phyloP scores from a whole-genome alignment of 1,284 basidiomycete genomes.

The Rhodotorula mucilaginosa region DNA sequence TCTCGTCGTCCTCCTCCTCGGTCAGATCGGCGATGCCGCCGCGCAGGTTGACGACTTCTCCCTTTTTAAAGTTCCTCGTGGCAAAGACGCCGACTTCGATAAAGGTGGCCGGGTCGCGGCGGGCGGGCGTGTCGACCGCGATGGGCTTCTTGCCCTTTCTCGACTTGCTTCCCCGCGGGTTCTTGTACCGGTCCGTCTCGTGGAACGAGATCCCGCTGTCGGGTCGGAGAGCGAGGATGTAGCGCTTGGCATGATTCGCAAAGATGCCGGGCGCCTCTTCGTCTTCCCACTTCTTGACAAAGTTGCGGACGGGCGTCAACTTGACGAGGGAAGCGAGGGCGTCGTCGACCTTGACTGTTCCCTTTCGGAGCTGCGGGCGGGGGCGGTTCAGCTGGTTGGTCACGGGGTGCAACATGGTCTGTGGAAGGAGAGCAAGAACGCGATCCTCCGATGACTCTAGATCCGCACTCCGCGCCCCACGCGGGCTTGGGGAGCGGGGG shows the following conservation, averaged over 20 bases:
- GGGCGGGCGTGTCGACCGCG: neutral
- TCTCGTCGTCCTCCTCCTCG: constrained; percentile 73
- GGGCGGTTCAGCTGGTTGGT: neutral
- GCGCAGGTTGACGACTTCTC: constrained; percentile 63
- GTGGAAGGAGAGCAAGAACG: too few species aligned
- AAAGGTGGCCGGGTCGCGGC: constrained; percentile 14
- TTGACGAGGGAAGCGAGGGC: constrained; percentile 26
- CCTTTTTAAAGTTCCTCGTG: constrained; percentile 66
- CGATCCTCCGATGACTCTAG: too few species aligned
- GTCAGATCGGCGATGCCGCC: constrained; percentile 82
- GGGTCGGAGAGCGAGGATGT: constrained; percentile 76
- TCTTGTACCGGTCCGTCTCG: constrained; percentile 70
- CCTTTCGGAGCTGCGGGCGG: constrained; percentile 32
- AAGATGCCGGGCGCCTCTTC: constrained; percentile 16
- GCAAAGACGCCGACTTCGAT: constrained; percentile 83
- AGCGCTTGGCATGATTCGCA: constrained; percentile 73
- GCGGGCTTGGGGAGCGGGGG: too few species aligned
- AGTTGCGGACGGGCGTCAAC: constrained; percentile 20
- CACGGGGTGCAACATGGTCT: neutral
- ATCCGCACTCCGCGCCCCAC: too few species aligned
- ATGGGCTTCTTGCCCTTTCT: neutral
- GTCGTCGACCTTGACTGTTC: constrained; percentile 21
- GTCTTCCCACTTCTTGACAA: constrained; percentile 21
- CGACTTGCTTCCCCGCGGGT: constrained; percentile 51
- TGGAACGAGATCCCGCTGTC: constrained; percentile 79